Evolutionary conservation across 2,329 filamentous ascomycete species (phyloP).

Genomic region (Biscogniauxia marginata): DNA sequence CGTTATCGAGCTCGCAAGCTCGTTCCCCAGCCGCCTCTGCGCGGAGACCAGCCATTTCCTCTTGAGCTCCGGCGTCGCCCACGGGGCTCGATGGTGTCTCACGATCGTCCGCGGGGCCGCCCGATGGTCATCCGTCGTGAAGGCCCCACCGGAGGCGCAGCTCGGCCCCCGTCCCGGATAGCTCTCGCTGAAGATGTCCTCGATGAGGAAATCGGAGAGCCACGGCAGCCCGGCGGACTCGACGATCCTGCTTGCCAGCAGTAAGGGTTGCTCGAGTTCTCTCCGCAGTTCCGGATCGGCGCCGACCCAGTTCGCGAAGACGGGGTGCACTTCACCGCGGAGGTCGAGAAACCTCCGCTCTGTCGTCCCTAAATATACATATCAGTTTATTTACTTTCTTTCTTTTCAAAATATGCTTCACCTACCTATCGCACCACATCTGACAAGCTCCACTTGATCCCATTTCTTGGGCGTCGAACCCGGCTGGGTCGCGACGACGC

Average conservation of each 20-base stretch:
- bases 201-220: constrained; percentile 34
- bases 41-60: constrained; percentile 23
- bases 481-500: constrained; percentile 20
- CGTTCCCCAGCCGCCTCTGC: constrained; percentile 14
- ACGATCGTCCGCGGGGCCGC: constrained; percentile 22
- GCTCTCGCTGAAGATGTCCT: constrained; percentile 29
- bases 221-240: constrained; percentile 30
- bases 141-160: neutral
- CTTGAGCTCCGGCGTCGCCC: constrained; percentile 20
- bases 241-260: constrained; percentile 32
- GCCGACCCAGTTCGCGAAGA: constrained; percentile 30
- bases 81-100: constrained; percentile 25
- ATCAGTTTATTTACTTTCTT: neutral
- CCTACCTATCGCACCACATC: constrained; percentile 32
- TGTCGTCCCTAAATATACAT: constrained; percentile 20
- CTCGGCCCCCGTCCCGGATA: constrained; percentile 28
- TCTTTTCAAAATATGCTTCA: too few relatives aligned
- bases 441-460: constrained; percentile 28
- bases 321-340: constrained; percentile 30
- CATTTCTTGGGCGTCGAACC: constrained; percentile 29
- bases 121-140: constrained; percentile 2
- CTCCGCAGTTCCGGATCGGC: constrained; percentile 15
- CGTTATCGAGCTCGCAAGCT: constrained; percentile 21
- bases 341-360: constrained; percentile 19
- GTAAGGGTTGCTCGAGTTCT: constrained; percentile 32